These are phyloP conservation scores for Ajuga reptans DNA, from an alignment of 305 asterid genomes.

Conservation along the genomic window DNA sequence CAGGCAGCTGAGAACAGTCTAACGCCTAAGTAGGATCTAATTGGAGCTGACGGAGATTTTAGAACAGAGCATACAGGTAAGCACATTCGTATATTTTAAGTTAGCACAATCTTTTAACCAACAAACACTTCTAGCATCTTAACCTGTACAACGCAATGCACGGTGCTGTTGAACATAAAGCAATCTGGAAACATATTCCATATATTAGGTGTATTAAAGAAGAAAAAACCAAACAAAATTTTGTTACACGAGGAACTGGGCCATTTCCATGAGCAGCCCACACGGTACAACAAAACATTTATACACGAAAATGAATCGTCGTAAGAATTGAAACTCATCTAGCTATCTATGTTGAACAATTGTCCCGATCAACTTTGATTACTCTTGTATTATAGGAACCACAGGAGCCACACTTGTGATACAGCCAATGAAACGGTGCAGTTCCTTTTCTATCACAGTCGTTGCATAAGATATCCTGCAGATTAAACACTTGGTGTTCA, in stretches of 20 bases:
- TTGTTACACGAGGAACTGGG: slow-evolving; percentile 4
- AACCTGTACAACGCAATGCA: neutral
- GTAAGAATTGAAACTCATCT: slow-evolving; percentile 8
- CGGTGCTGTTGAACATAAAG: neutral
- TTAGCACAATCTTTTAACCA: no score
- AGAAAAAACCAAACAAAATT: slow-evolving; percentile 12
- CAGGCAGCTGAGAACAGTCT: no score
- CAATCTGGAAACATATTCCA: neutral
- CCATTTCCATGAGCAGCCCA: slow-evolving; percentile 22
- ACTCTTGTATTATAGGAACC: slow-evolving; percentile 88
- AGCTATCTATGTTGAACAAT: slow-evolving; percentile 43
- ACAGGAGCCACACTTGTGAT: slow-evolving; percentile 78
- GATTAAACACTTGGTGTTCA: neutral
- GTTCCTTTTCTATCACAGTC: slow-evolving; percentile 78
- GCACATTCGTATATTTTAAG: no score
- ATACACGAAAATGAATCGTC: slow-evolving; percentile 16
- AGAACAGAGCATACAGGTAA: no score
- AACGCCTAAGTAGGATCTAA: no score
- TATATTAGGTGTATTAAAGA: slow-evolving; percentile 6
- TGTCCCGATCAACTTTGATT: slow-evolving; percentile 62
- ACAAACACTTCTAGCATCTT: neutral
- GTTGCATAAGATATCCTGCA: slow-evolving; percentile 80
- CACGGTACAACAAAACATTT: slow-evolving; percentile 14
- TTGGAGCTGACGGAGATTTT: no score
- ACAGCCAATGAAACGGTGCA: slow-evolving; percentile 87